Evolutionary conservation across 2,329 filamentous ascomycete species (phyloP).

Genomic region (Grosmannia serpens): DNA sequence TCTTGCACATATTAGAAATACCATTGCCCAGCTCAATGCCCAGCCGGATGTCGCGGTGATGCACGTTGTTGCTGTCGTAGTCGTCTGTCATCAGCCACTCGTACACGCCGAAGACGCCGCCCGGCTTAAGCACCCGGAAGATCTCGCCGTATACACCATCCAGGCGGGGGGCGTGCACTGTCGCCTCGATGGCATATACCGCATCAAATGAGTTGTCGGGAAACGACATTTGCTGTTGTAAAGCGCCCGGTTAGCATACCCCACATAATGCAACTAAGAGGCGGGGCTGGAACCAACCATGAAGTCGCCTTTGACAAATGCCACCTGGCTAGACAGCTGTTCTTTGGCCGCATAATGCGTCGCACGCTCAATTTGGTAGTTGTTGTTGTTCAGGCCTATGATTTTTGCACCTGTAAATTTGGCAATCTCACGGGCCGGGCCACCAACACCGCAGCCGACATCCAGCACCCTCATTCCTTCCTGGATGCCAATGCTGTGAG

Average conservation of each 20-base stretch:
- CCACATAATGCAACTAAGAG: not conserved
- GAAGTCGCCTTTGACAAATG: slow-evolving; percentile 91
- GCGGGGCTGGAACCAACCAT: slow-evolving; percentile 40
- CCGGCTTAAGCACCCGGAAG: slow-evolving; percentile 88
- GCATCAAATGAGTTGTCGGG: slow-evolving; percentile 86
- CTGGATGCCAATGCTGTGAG: slow-evolving; percentile 74
- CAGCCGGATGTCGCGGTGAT: slow-evolving; percentile 81
- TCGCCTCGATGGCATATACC: slow-evolving; percentile 95
- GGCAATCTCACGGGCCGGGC: slow-evolving; percentile 88
- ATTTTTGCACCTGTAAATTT: slow-evolving; percentile 89
- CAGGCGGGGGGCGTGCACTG: slow-evolving; percentile 82
- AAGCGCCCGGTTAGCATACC: not conserved
- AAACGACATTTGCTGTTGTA: slow-evolving; percentile 75
- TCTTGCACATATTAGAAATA: slow-evolving; percentile 85
- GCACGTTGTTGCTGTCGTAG: slow-evolving; percentile 80
- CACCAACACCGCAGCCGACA: slow-evolving; percentile 93
- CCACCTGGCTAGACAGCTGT: slow-evolving; percentile 65
- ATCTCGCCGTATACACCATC: slow-evolving; percentile 92
- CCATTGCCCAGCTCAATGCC: slow-evolving; percentile 94
- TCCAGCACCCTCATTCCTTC: slow-evolving; percentile 85
- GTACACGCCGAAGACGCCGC: slow-evolving; percentile 91
- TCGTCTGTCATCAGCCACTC: slow-evolving; percentile 98
- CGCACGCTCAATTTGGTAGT: slow-evolving; percentile 97
- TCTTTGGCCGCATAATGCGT: slow-evolving; percentile 74
- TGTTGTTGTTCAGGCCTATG: slow-evolving; percentile 94